These are phyloP conservation scores for Globisporangium cederbergense DNA, from an alignment of 352 stramenopile genomes.

Conservation along the genomic window DNA sequence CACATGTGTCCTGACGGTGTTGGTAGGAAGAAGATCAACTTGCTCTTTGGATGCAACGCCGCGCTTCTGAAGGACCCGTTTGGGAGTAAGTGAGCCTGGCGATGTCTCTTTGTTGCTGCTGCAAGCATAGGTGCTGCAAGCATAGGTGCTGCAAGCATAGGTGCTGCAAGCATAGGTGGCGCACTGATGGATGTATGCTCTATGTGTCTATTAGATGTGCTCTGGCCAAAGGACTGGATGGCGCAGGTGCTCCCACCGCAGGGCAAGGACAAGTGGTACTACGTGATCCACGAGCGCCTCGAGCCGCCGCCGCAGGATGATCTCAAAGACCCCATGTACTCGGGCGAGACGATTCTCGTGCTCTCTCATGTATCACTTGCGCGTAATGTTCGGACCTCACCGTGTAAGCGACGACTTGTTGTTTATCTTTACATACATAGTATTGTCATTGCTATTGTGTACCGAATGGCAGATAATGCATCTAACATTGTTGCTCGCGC, in stretches of 20 bases:
- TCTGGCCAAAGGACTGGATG: slow-evolving; percentile 77
- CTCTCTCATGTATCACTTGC: slow-evolving; percentile 50
- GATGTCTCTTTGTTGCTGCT: neutral
- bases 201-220: slow-evolving; percentile 34
- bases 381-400: slow-evolving; percentile 48
- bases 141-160: slow-evolving; percentile 1
- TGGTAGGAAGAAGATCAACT: slow-evolving; percentile 46
- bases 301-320: slow-evolving; percentile 59
- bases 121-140: too few species aligned
- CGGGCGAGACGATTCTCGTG: slow-evolving; percentile 43
- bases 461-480: too few species aligned
- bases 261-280: slow-evolving; percentile 60
- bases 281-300: slow-evolving; percentile 62
- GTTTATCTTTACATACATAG: too few species aligned
- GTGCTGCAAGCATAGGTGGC: neutral
- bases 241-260: slow-evolving; percentile 47
- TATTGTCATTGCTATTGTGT: too few species aligned
- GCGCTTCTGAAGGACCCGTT: slow-evolving; percentile 62
- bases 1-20: too few species aligned
- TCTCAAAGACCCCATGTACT: slow-evolving; percentile 53
- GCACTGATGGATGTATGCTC: neutral
- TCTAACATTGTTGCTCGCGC: too few species aligned
- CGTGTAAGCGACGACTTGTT: too few species aligned
- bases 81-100: slow-evolving; percentile 32
- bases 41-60: slow-evolving; percentile 62